Evolutionary conservation across 2,329 filamentous ascomycete species (phyloP), one percentile per base, ranked within the genome.

Genomic region (Grosmannia clavigera): DNA sequence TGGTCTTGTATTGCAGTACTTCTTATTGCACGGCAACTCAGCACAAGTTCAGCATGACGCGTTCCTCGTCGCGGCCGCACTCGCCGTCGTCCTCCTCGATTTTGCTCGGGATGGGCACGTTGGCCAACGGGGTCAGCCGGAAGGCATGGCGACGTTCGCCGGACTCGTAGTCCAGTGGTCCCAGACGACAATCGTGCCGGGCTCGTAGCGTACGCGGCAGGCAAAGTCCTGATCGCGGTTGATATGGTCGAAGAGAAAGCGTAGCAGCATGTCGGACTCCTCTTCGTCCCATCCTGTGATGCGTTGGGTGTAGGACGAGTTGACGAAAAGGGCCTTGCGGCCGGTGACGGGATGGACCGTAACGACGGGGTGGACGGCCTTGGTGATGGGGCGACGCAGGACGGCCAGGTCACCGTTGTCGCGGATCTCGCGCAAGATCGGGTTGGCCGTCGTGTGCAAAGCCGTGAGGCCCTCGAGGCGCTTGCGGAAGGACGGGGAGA

Each of bases 251-350:
- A 68, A 64, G 43, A 77, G 71, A 61, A 78, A 76, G 40, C 75
- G 70, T 0, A 77, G 67, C 1, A 77, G n/a, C 54, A 58, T 59
- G 64, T 94, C 90, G 2, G 85, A 90, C 69, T 95, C 90, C 68
- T 95, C 90, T 68, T 90, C 88, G 75, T 95, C 94, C 68, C 86
- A 83, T 7, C 89, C 89, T 1, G 91, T 81, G 60, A 95, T 92
- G 55, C 71, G 72, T 57, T 73, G 74, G 55, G 77, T 22, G 68
- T 78, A 78, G 63, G 78, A 75, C 5, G 72, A 73, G 70, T 95
- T 95, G 48, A 95, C 82, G 66, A 82, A 95, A 5, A 95, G 74
- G 0, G 87, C 86, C 75, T 95, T 95, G 72, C 94, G 88, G 14
- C 89, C 22, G 22, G 90, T 95, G 6, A 79, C 83, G 0, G 90